Conservation (phyloP, 2,329 filamentous ascomycete species). For the Colletotrichum costaricense region DNA sequence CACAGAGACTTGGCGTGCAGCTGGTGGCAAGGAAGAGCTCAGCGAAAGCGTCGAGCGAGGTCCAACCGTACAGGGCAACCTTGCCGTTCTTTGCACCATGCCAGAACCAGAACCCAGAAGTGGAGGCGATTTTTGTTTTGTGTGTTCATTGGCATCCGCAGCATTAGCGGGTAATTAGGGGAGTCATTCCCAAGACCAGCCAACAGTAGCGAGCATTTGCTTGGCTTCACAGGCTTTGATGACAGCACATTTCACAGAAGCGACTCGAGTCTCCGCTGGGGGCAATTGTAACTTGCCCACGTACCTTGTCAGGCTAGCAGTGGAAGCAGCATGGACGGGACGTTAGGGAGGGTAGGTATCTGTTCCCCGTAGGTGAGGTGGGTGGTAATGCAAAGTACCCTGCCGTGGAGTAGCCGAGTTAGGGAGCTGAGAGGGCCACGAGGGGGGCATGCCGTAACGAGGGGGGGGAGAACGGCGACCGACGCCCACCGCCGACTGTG, state of each 20-base stretch:
- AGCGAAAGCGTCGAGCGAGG: background rate
- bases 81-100: background rate
- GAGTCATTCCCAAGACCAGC: background rate
- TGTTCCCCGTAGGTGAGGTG: background rate
- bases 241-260: conserved; percentile 1
- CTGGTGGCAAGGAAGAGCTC: conserved; percentile 4
- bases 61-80: background rate
- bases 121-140: background rate
- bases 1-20: background rate
- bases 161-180: background rate
- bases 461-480: background rate
- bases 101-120: background rate
- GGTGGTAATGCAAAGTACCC: background rate
- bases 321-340: too few species aligned
- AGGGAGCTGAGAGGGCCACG: background rate
- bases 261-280: conserved; percentile 7
- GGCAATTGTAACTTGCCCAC: background rate
- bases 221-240: background rate
- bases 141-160: background rate
- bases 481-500: background rate
- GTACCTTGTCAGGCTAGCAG: background rate
- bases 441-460: background rate
- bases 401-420: background rate
- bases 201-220: background rate
- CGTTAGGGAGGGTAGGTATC: too few species aligned